Evolutionary conservation across 2,329 filamentous ascomycete species (phyloP), one percentile per base, ranked within the genome.

Genomic region (Cadophora malorum): DNA sequence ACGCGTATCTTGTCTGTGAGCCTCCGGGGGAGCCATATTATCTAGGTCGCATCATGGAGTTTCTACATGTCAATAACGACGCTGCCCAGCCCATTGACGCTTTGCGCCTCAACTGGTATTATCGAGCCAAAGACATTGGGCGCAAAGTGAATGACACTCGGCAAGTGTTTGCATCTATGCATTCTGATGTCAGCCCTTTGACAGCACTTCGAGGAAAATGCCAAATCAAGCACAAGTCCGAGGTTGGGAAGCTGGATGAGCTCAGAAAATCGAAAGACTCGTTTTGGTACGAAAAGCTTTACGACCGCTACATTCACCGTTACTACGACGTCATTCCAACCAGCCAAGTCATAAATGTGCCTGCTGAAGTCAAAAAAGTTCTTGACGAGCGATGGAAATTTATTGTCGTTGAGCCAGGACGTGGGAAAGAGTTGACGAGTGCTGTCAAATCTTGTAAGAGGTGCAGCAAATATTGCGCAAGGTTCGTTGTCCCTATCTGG

Each of bases 11-110:
- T 71, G 91, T 99, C 71, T 98, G 94, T 81, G 96, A 99, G 81
- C 96, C 96, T 62, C 96, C 96, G 19, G 96, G 96, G 64, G 96
- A 99, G 81, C 96, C 96, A 65, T 99, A 99, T 82, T 99, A 99
- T 79, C 84, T 99, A 72, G 96, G 92, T 71, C 92, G 96, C 74
- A 96, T 99, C 79, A 99, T 99, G 96, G 95, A 99, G 79, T 98
- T 98, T 79, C 83, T 97, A 75, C 93, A 97, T 77, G 83, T 86
- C 76, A 89, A 94, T 75, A 93, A 95, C 77, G 88, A 94, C 78
- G 81, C 84, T 45, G 85, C 84, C 65, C 87, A 89, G 68, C 90
- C 91, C 0, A 89, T 99, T 71, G 95, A 97, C 78, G 89, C 93
- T 52, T 81, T 99, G 75, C 91, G 94, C 74, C 92, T 98, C 77